phyloP scores from a whole-genome alignment of 495 filamentous ascomycete genomes.

The Beverwykella pulmonaria region DNA sequence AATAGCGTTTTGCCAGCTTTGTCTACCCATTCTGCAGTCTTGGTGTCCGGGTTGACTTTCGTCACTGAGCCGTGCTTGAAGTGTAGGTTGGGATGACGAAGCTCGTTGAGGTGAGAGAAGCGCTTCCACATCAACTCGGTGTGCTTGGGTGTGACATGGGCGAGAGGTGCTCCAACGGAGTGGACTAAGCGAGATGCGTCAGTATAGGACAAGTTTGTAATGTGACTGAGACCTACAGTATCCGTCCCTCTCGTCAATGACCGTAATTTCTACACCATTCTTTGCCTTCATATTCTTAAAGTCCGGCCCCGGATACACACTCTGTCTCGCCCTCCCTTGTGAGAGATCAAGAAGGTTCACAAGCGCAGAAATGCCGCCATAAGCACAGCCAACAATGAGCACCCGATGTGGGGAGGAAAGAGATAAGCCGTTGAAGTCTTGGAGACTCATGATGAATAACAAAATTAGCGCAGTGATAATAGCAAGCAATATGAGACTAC shows the following conservation, averaged over 20 bases:
- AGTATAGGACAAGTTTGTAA: not conserved
- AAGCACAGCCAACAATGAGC: constrained; percentile 65
- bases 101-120: constrained; percentile 61
- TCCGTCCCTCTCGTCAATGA: constrained; percentile 72
- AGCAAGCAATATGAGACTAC: not conserved
- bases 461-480: not conserved
- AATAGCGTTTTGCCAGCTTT: constrained; percentile 38
- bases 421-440: constrained; percentile 9
- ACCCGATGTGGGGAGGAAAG: constrained; percentile 39
- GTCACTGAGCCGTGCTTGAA: constrained; percentile 61
- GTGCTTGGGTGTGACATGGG: constrained; percentile 58
- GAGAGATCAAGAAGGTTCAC: constrained; percentile 64
- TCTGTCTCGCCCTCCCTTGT: constrained; percentile 49
- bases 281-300: constrained; percentile 40
- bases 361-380: constrained; percentile 63
- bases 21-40: constrained; percentile 37
- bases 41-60: constrained; percentile 55
- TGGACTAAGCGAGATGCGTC: constrained; percentile 49
- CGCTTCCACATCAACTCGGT: constrained; percentile 63
- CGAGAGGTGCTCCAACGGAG: constrained; percentile 66
- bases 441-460: constrained; percentile 22
- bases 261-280: constrained; percentile 62
- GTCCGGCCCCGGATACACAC: constrained; percentile 31
- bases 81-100: constrained; percentile 55
- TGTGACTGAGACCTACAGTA: constrained; percentile 56